Evolutionary conservation across 1,139 yeast species (phyloP), one percentile per base, ranked within the genome.

Genomic region (Waltiozyma sp.): DNA sequence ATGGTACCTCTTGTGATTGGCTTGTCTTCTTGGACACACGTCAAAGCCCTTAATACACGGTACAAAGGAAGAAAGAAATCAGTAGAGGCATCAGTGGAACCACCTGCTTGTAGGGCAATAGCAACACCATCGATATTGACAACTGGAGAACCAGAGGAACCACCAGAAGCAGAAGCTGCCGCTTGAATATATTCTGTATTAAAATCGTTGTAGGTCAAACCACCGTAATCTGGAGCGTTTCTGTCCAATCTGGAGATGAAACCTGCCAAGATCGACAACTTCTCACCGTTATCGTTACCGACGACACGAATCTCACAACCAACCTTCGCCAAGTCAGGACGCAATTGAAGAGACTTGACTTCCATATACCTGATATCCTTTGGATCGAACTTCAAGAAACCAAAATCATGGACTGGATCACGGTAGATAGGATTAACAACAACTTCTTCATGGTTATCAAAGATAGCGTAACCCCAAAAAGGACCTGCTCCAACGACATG

Each of bases 401-500:
- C 91, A 60, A 88, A 86, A 60, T 76, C 96, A 68, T 80, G 96
- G 51, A 80, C 86, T 40, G 88, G 95, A 67, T 74, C 95, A 71
- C 80, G 80, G 57, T 80, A 83, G 33, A 82, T 75, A 6, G 96
- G 95, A 45, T 73, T 77, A 6, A 87, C 95, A 42, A 80, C 87
- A 42, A 88, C 86, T 63, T 89, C 96, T 63, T 89, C 97, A 60
- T 89, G 96, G 59, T 89, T 89, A 59, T 89, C 95, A 58, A 88
- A 88, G 1, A 89, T 89, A 0, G 87, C 95, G 56, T 82, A 86
- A 1, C 96, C 96, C 39, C 79, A 74, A 58, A 89, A 87, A 2
- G 96, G 96, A 10, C 96, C 96, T 0, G 95, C 88, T 1, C 96
- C 95, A 38, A 88, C 95, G 39, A 88, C 96, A 59, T 88, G 96